These are phyloP conservation scores for Oryza officinalis DNA, from an alignment of 176 grass and related monocot species.

Conservation along the genomic window DNA sequence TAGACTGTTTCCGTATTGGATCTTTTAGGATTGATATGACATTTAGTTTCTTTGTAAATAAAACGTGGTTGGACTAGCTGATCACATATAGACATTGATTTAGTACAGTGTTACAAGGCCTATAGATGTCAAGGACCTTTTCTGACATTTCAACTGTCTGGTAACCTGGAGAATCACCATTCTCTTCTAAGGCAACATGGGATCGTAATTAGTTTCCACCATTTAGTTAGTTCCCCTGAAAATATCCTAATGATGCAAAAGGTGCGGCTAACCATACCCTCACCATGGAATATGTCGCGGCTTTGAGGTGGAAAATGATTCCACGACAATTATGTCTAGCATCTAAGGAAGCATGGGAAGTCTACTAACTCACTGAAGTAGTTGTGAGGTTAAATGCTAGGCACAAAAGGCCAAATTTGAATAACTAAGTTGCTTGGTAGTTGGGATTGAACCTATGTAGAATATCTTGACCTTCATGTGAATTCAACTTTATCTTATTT, in stretches of 20 bases:
- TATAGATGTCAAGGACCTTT: conserved; percentile 2
- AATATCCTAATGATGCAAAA: background rate
- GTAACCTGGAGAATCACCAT: background rate
- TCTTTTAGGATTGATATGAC: conserved; percentile 5
- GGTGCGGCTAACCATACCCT: background rate
- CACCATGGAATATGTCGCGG: background rate
- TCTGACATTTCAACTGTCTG: background rate
- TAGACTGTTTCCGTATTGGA: background rate
- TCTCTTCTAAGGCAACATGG: background rate
- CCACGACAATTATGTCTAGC: background rate
- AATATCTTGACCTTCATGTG: background rate
- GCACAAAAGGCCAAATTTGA: background rate
- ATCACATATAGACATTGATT: background rate
- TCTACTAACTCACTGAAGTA: background rate
- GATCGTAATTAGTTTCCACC: background rate
- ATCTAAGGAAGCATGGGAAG: background rate
- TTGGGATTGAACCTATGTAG: background rate
- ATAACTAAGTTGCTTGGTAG: background rate
- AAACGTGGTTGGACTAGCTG: conserved; percentile 18
- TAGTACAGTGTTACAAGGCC: background rate
- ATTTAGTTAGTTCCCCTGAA: background rate
- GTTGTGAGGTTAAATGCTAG: background rate
- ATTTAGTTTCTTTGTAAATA: background rate
- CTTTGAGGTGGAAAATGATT: conserved; percentile 1
- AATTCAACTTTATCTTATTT: background rate